Evolutionary conservation across 1,284 basidiomycete genomes (phyloP).

Genomic region (Leccinum huronense): DNA sequence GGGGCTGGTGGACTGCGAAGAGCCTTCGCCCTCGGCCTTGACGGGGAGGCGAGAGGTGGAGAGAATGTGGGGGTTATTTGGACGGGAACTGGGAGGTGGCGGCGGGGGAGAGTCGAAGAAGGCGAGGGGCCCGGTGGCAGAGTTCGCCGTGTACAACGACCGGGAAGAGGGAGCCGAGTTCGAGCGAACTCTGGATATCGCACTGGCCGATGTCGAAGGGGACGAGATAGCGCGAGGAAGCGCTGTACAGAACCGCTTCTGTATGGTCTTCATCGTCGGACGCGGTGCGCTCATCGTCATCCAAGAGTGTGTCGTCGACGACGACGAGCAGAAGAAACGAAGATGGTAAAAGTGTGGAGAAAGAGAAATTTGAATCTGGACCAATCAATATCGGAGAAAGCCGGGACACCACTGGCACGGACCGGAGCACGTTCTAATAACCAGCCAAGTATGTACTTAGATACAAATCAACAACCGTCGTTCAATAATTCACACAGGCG

Average conservation of each 20-base stretch:
- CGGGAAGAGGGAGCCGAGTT: slow-evolving; percentile 41
- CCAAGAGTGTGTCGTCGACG: slow-evolving; percentile 16
- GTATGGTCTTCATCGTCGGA: slow-evolving; percentile 52
- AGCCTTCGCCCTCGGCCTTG: slow-evolving; percentile 47
- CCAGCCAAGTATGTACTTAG: slow-evolving; percentile 5
- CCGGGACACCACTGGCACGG: slow-evolving; percentile 17
- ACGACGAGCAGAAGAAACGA: slow-evolving; percentile 2
- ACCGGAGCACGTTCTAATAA: background rate
- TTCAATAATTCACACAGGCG: slow-evolving; percentile 3
- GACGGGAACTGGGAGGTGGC: slow-evolving; percentile 40
- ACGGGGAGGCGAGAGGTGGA: slow-evolving; percentile 47
- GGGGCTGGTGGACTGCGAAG: slow-evolving; percentile 31
- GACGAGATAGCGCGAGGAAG: slow-evolving; percentile 38
- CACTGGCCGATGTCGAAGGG: slow-evolving; percentile 30
- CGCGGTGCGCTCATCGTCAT: slow-evolving; percentile 34
- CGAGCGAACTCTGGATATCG: slow-evolving; percentile 45
- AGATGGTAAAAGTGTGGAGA: background rate
- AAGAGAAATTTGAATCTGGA: slow-evolving; percentile 1
- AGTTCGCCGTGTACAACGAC: slow-evolving; percentile 41
- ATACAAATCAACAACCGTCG: slow-evolving; percentile 14
- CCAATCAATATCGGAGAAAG: slow-evolving; percentile 15
- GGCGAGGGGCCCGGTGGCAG: slow-evolving; percentile 37
- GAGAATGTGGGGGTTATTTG: slow-evolving; percentile 40
- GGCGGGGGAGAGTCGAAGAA: slow-evolving; percentile 50
- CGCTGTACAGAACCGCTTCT: slow-evolving; percentile 51